A percentile compares a stretch with the other conserved stretches of the same genome.
phyloP scores from a whole-genome alignment of 106 monocot genomes.

The Triglochin maritima region DNA sequence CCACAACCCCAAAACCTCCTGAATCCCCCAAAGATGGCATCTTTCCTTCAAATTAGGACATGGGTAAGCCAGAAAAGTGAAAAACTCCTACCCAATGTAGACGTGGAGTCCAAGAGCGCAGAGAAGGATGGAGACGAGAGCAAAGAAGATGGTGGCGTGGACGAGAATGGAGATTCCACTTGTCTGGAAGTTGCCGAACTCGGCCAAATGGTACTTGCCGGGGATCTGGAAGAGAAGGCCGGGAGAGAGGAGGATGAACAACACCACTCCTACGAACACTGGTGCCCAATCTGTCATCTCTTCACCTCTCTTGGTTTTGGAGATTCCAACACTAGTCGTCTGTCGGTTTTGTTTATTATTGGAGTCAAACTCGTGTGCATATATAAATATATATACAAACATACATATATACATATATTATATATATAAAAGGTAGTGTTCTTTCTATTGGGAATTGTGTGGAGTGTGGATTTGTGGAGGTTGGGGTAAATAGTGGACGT shows the following conservation, averaged over 20 bases:
- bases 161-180: conserved; percentile 9
- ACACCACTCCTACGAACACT: conserved; percentile 3
- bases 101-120: conserved; percentile 2
- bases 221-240: conserved; percentile 10
- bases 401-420: too few relatives aligned
- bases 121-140: conserved; percentile 6
- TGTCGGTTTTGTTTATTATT: too few relatives aligned
- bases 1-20: not conserved
- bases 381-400: too few relatives aligned
- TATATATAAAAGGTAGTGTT: too few relatives aligned
- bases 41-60: not conserved
- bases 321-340: too few relatives aligned
- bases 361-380: too few relatives aligned
- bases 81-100: not conserved
- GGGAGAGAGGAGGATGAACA: conserved; percentile 9
- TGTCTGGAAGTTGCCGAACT: conserved; percentile 13
- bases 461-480: too few relatives aligned
- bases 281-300: conserved; percentile 8
- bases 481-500: too few relatives aligned
- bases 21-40: not conserved
- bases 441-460: too few relatives aligned
- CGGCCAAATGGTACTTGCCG: not conserved
- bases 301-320: not conserved
- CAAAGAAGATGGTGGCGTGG: conserved; percentile 9
- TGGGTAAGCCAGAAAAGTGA: too few relatives aligned